These are phyloP conservation scores for Pichia sp. DNA, from an alignment of 1,139 yeast genomes.

Conservation along the genomic window DNA sequence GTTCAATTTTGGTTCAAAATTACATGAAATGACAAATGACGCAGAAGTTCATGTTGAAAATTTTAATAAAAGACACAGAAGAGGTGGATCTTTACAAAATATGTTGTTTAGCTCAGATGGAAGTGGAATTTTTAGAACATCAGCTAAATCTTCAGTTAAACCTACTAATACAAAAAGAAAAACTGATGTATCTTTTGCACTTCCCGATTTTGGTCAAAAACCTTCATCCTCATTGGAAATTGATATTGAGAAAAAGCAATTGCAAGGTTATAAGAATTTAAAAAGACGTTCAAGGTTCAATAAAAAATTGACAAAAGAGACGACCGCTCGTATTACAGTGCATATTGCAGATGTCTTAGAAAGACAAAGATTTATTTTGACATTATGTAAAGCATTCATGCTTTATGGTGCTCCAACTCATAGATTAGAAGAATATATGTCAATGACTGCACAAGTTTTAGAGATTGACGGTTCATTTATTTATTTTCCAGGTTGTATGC, in stretches of 20 bases:
- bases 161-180: background rate
- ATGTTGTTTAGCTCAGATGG: background rate
- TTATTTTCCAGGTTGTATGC: constrained; percentile 92
- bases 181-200: constrained; percentile 9
- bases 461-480: constrained; percentile 89
- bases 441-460: constrained; percentile 80
- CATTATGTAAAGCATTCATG: constrained; percentile 86
- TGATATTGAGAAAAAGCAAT: constrained; percentile 8
- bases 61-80: constrained; percentile 7
- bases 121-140: background rate
- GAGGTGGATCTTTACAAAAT: constrained; percentile 10
- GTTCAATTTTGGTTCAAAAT: background rate
- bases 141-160: background rate
- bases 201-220: constrained; percentile 15
- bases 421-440: constrained; percentile 83
- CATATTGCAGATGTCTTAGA: constrained; percentile 85
- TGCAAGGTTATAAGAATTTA: constrained; percentile 9
- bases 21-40: constrained; percentile 6
- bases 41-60: constrained; percentile 1
- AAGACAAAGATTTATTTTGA: constrained; percentile 74
- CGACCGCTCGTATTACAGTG: constrained; percentile 66
- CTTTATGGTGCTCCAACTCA: constrained; percentile 94
- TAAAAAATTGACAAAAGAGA: constrained; percentile 25
- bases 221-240: constrained; percentile 2
- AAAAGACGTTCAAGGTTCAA: constrained; percentile 17